Evolutionary conservation across 176 grass and related monocot species (phyloP).

Genomic region (Thalia dealbata): DNA sequence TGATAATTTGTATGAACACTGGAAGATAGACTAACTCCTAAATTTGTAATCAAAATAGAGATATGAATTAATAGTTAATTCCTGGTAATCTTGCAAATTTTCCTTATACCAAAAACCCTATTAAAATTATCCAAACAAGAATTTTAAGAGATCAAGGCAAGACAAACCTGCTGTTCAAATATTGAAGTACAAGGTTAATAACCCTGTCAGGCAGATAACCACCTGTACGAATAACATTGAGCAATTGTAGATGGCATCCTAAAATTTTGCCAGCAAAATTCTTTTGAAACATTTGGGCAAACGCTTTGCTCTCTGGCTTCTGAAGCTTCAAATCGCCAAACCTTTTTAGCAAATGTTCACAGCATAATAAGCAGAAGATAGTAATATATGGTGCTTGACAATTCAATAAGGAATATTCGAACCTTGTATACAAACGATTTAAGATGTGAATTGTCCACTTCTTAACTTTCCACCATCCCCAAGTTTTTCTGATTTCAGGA

Average conservation of each 20-base stretch:
- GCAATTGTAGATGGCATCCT: conserved; percentile 67
- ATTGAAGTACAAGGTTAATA: conserved; percentile 93
- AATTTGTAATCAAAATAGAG: too few species aligned
- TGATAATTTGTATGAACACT: too few species aligned
- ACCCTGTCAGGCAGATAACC: conserved; percentile 91
- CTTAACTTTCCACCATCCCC: conserved; percentile 20
- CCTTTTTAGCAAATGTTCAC: conserved; percentile 27
- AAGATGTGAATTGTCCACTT: conserved; percentile 15
- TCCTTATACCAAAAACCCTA: too few species aligned
- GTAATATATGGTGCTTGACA: background rate
- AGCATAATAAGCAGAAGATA: conserved; percentile 17
- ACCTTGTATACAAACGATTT: conserved; percentile 19
- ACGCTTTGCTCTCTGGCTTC: conserved; percentile 78
- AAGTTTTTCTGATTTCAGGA: background rate
- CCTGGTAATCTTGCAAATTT: too few species aligned
- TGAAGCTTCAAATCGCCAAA: conserved; percentile 96
- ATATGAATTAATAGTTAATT: too few species aligned
- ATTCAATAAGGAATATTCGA: background rate
- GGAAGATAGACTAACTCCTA: too few species aligned
- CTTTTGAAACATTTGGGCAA: conserved; percentile 96
- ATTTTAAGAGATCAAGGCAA: conserved; percentile 9
- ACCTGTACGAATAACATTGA: conserved; percentile 76
- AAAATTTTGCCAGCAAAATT: conserved; percentile 79
- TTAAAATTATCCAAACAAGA: background rate
- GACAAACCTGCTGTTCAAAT: conserved; percentile 76